phyloP scores from a whole-genome alignment of 106 monocot genomes.

The Dioscorea alata region DNA sequence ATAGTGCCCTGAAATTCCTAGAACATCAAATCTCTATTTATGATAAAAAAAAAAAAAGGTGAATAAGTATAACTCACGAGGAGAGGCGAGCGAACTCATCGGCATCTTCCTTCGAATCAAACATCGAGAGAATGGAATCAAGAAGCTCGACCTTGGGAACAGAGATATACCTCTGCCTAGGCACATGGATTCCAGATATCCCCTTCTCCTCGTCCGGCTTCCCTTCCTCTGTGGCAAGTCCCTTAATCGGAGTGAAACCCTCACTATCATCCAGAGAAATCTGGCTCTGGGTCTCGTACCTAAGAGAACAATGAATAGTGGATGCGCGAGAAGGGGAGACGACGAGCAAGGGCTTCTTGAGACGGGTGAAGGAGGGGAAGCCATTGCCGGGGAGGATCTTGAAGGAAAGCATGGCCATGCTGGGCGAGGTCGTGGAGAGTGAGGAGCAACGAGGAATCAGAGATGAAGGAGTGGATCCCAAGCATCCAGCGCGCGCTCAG shows the following conservation, averaged over 20 bases:
- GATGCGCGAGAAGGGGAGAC: background rate
- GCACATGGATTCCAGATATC: conserved; percentile 51
- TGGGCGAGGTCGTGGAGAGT: too few species aligned
- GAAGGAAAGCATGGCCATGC: too few species aligned
- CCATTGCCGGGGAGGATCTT: too few species aligned
- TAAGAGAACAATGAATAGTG: background rate
- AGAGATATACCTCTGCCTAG: conserved; percentile 50
- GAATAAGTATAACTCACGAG: conserved; percentile 9
- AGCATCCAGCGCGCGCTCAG: too few species aligned
- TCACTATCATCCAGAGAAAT: background rate
- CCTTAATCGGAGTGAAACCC: background rate
- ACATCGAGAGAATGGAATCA: conserved; percentile 33
- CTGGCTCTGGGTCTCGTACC: background rate
- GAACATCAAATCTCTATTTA: too few species aligned
- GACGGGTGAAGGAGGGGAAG: too few species aligned
- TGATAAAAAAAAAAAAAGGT: too few species aligned
- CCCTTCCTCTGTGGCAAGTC: background rate
- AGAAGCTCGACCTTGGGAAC: conserved; percentile 49
- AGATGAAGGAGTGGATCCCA: too few species aligned
- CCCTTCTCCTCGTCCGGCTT: conserved; percentile 15
- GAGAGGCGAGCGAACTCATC: conserved; percentile 41
- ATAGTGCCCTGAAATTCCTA: too few species aligned
- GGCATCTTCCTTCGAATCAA: conserved; percentile 32
- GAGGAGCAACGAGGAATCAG: too few species aligned
- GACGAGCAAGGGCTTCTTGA: background rate